These are phyloP conservation scores for Nematodospora anomalae DNA, from an alignment of 1,139 yeast species.

Conservation along the genomic window DNA sequence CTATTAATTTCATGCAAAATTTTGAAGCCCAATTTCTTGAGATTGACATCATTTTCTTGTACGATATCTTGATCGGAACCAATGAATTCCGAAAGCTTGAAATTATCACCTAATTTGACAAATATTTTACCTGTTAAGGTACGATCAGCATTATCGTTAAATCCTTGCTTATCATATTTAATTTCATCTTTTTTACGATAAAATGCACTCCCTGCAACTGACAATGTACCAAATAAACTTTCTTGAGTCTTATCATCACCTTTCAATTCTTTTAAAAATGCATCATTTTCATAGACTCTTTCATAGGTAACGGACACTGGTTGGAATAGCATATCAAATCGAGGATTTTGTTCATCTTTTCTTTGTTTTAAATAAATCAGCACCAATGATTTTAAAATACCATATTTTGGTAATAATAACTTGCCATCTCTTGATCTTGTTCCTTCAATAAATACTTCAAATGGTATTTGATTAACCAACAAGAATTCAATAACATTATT, in stretches of 20 bases:
- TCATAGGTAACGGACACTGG: slow-evolving; percentile 66
- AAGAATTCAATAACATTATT: slow-evolving; percentile 55
- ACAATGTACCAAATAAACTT: slow-evolving; percentile 36
- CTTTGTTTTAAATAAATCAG: slow-evolving; percentile 47
- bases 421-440: slow-evolving; percentile 69
- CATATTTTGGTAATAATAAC: slow-evolving; percentile 62
- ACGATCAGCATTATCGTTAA: slow-evolving; percentile 28
- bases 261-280: slow-evolving; percentile 58
- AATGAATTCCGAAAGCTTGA: slow-evolving; percentile 30
- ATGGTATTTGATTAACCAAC: slow-evolving; percentile 49
- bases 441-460: slow-evolving; percentile 69
- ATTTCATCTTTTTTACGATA: slow-evolving; percentile 14
- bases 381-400: slow-evolving; percentile 54
- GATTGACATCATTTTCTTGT: slow-evolving; percentile 23
- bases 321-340: slow-evolving; percentile 47
- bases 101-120: slow-evolving; percentile 37
- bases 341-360: slow-evolving; percentile 42
- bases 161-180: slow-evolving; percentile 19
- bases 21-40: slow-evolving; percentile 45
- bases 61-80: slow-evolving; percentile 7
- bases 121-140: slow-evolving; percentile 41
- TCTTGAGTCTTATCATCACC: slow-evolving; percentile 60
- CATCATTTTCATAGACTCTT: slow-evolving; percentile 65
- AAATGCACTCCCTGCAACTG: slow-evolving; percentile 36
- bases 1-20: slow-evolving; percentile 42